Evolutionary conservation across 805 yeast species (phyloP), one percentile per base, ranked within the genome.

Genomic region (Myxozyma monticola): DNA sequence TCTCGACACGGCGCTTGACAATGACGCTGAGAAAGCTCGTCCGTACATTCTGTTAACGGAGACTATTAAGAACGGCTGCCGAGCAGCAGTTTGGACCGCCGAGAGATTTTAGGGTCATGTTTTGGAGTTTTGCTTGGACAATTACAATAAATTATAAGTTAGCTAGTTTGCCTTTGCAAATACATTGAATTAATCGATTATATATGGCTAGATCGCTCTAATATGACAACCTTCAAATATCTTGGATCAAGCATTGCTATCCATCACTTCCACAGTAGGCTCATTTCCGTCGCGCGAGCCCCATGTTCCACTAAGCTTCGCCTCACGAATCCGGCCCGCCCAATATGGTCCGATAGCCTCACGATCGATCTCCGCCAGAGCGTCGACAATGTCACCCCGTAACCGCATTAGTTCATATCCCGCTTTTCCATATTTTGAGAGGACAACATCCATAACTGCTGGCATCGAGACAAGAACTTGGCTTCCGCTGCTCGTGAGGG

Each of bases 1-100:
- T 72, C 75, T 93, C 60, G 88, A 93, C 60, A 91, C 96, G 0
- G 99, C 99, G 0, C 79, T 93, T 18, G 85, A 86, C 60, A 77
- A 93, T 63, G 98, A 91, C 66, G 90, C 98, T 0, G 87, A 89
- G 59, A 80, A 82, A 61, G 99, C 99, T 1, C 85, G 88, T 42
- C 98, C 98, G 1, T 93, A 93, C 69, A 78, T 85, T 76, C 66
- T 91, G 29, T 74, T 93, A 41, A 91, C 97, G 0, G 98, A 91
- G 66, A 80, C 83, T 4, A 89, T 93, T 59, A 91, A 90, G 66
- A 65, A 75, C 42, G 81, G 90, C 1, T 90, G 97, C 65, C 78
- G 78, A 61, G 85, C 79, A n/a, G 97, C 99, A 6, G 88, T 93
- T 44, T 84, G 85, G 84, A 75, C 89, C 0, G 97, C 97, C 12